These are phyloP conservation scores for Epichloe sp. DNA, from an alignment of 2,329 filamentous ascomycete genomes.

Conservation along the genomic window DNA sequence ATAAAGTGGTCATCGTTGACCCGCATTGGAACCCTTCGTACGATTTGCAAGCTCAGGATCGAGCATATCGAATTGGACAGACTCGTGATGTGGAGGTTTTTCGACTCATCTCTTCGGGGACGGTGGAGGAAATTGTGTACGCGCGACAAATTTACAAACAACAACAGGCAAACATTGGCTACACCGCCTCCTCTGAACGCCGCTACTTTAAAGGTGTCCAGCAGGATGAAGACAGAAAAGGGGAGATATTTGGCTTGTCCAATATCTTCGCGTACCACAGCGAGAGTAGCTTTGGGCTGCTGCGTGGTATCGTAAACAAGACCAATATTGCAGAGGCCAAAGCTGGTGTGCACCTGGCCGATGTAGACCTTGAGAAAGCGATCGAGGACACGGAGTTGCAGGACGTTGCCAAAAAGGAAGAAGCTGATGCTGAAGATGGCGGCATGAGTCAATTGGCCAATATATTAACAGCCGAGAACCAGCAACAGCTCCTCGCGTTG, in stretches of 20 bases:
- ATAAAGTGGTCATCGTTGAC: slow-evolving; percentile 95
- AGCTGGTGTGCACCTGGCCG: slow-evolving; percentile 68
- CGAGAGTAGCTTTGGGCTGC: slow-evolving; percentile 61
- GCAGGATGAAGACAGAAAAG: slow-evolving; percentile 66
- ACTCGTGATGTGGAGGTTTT: slow-evolving; percentile 90
- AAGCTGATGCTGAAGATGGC: slow-evolving; percentile 45
- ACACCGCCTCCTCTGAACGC: slow-evolving; percentile 81
- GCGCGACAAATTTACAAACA: slow-evolving; percentile 98
- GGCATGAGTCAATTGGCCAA: slow-evolving; percentile 61
- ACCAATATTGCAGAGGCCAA: slow-evolving; percentile 92
- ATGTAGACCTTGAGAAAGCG: slow-evolving; percentile 56
- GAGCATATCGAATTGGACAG: slow-evolving; percentile 92
- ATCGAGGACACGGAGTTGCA: slow-evolving; percentile 38
- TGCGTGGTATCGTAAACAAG: slow-evolving; percentile 95
- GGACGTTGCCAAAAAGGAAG: slow-evolving; percentile 30
- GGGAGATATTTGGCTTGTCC: slow-evolving; percentile 81
- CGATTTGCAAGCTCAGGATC: slow-evolving; percentile 90
- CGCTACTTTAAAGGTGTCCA: slow-evolving; percentile 94
- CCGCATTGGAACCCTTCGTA: slow-evolving; percentile 96
- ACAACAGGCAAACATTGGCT: slow-evolving; percentile 95
- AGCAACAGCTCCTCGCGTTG: slow-evolving; percentile 21
- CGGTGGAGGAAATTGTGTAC: slow-evolving; percentile 94
- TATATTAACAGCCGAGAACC: slow-evolving; percentile 34
- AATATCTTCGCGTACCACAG: slow-evolving; percentile 79
- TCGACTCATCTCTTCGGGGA: slow-evolving; percentile 77